These are phyloP conservation scores for Cupressus sempervirens DNA, from an alignment of 75 land plant genomes.

Conservation along the genomic window DNA sequence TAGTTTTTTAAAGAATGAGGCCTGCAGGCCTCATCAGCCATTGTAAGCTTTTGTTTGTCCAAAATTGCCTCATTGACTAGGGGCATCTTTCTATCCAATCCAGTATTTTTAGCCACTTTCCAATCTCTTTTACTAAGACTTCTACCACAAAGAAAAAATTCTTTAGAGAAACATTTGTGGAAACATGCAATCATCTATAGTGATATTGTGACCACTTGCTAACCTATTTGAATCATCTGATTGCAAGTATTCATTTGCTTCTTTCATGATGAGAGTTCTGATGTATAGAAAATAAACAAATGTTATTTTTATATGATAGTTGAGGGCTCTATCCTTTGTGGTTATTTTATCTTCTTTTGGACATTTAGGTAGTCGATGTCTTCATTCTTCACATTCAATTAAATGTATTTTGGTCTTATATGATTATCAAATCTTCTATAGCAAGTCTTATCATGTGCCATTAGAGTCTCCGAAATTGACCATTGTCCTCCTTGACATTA, in stretches of 20 bases:
- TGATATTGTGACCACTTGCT: not conserved
- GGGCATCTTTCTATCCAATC: not conserved
- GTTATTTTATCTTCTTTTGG: too few species aligned
- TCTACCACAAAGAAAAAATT: not conserved
- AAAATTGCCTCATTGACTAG: not conserved
- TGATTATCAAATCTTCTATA: too few species aligned
- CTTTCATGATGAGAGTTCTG: not conserved
- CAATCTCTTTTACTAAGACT: not conserved
- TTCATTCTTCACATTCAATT: too few species aligned
- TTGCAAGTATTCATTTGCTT: not conserved
- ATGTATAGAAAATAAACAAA: not conserved
- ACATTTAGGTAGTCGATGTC: too few species aligned
- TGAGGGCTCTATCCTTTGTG: too few species aligned
- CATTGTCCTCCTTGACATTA: too few species aligned
- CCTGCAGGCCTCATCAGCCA: not conserved
- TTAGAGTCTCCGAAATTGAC: too few species aligned
- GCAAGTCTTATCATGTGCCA: too few species aligned
- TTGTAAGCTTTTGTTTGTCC: not conserved
- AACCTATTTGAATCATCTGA: not conserved
- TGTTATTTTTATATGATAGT: too few species aligned
- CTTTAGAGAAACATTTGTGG: not conserved
- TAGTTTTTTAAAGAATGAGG: constrained; percentile 8
- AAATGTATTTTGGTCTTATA: too few species aligned
- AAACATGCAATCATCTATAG: not conserved
- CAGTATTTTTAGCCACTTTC: not conserved